Evolutionary conservation across 2,329 filamentous ascomycete species (phyloP).

Genomic region (Cladosporium sp.): DNA sequence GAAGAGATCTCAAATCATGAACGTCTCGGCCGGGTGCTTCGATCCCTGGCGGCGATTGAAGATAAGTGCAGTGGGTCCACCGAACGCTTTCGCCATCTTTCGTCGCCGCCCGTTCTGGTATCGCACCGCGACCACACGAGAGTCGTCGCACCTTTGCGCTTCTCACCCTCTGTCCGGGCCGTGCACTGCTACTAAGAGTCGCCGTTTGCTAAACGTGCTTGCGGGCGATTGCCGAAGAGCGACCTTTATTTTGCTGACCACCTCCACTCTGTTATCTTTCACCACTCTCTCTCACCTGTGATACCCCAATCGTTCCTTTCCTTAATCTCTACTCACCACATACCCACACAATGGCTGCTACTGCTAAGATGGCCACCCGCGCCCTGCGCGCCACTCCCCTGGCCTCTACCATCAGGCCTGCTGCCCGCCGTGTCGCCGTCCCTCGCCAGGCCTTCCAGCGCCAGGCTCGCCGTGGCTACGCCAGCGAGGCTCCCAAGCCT

Average conservation of each 20-base stretch:
- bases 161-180: conserved; percentile 1
- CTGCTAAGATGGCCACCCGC: conserved; percentile 36
- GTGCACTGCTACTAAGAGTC: conserved; percentile 3
- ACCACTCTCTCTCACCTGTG: not conserved
- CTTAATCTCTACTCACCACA: conserved; percentile 3
- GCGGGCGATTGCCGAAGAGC: conserved; percentile 3
- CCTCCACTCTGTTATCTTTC: not conserved
- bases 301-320: conserved; percentile 8
- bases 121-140: not conserved
- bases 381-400: conserved; percentile 39
- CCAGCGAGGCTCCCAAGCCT: conserved; percentile 36
- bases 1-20: too few species aligned
- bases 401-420: conserved; percentile 52
- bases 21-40: not conserved
- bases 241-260: conserved; percentile 12
- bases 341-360: conserved; percentile 33
- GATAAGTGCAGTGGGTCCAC: conserved; percentile 12
- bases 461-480: conserved; percentile 73
- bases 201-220: conserved; percentile 6
- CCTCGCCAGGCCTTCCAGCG: conserved; percentile 68
- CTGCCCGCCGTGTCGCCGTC: conserved; percentile 52
- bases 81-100: conserved; percentile 6
- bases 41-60: conserved; percentile 7
- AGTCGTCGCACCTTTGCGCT: not conserved
- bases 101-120: conserved; percentile 6